A percentile compares a stretch with the other conserved stretches of the same genome.
Evolutionary conservation across 352 stramenopile genomes (phyloP).

Genomic region (Elongisporangium senticosum): DNA sequence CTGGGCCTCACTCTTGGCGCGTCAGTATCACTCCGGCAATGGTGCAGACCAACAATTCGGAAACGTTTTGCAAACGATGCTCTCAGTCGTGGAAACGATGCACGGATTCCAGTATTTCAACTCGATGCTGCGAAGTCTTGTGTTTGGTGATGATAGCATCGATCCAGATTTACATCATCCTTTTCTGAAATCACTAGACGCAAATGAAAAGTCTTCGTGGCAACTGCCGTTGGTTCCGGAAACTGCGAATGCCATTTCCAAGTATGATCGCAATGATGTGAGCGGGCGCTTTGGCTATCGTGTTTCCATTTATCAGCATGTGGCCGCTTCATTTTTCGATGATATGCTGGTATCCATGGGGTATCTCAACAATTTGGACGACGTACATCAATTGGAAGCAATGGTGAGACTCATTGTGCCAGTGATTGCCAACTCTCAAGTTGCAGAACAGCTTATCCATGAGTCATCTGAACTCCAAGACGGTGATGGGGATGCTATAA

Average conservation of each 20-base stretch:
- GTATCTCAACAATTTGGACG: conserved; percentile 44
- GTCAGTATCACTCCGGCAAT: conserved; percentile 20
- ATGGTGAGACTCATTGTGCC: conserved; percentile 64
- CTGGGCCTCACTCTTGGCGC: conserved; percentile 48
- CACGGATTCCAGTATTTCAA: conserved; percentile 59
- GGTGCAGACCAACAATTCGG: conserved; percentile 20
- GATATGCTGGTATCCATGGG: conserved; percentile 45
- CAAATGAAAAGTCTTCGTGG: conserved; percentile 25
- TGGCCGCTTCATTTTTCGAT: conserved; percentile 52
- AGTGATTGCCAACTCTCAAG: conserved; percentile 28
- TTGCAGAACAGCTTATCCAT: conserved; percentile 30
- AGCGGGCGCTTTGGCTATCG: conserved; percentile 2
- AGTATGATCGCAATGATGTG: conserved; percentile 4
- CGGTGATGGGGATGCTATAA: conserved; percentile 3
- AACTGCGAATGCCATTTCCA: conserved; percentile 3
- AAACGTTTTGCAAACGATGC: conserved; percentile 29
- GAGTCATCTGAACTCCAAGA: not conserved
- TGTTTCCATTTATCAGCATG: conserved; percentile 37
- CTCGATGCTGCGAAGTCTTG: conserved; percentile 31
- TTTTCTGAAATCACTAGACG: conserved; percentile 20
- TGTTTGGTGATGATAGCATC: conserved; percentile 23
- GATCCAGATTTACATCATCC: conserved; percentile 12
- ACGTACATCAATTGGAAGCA: conserved; percentile 38
- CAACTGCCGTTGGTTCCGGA: conserved; percentile 17
- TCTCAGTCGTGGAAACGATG: conserved; percentile 30